A percentile compares a stretch with the other conserved stretches of the same genome.
Conservation (phyloP, 345 rosid genomes). For the Euphorbia peplus region DNA sequence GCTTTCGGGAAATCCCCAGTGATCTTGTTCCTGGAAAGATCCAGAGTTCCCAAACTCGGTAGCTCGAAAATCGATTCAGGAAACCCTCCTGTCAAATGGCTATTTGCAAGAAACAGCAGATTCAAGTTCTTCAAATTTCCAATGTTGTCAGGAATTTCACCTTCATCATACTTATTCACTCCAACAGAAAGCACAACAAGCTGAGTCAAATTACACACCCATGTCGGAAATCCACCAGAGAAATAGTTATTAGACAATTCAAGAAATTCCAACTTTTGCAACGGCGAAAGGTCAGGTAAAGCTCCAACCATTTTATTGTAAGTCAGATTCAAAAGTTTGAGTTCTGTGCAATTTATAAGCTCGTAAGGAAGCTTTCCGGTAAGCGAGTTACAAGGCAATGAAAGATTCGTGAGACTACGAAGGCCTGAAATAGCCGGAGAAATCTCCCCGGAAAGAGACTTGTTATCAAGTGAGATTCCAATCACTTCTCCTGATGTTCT, state of each 20-base stretch:
- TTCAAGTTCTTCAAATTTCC: slow-evolving; percentile 70
- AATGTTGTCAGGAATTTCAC: slow-evolving; percentile 51
- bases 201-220: slow-evolving; percentile 61
- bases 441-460: slow-evolving; percentile 59
- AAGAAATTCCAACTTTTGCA: slow-evolving; percentile 46
- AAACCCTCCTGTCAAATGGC: slow-evolving; percentile 49
- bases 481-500: slow-evolving; percentile 41
- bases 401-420: slow-evolving; percentile 39
- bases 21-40: slow-evolving; percentile 51
- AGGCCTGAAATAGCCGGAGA: slow-evolving; percentile 59
- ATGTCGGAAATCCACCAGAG: slow-evolving; percentile 56
- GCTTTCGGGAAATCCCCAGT: slow-evolving; percentile 52
- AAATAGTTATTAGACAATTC: slow-evolving; percentile 52
- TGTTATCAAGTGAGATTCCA: slow-evolving; percentile 43
- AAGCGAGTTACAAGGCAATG: slow-evolving; percentile 45
- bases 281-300: slow-evolving; percentile 58
- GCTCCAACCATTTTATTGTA: slow-evolving; percentile 47
- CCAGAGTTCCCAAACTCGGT: slow-evolving; percentile 42
- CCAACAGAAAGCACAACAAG: slow-evolving; percentile 48
- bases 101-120: slow-evolving; percentile 41
- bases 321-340: slow-evolving; percentile 56
- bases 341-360: slow-evolving; percentile 44
- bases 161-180: slow-evolving; percentile 41
- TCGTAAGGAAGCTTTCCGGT: slow-evolving; percentile 55
- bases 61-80: slow-evolving; percentile 60